These are phyloP conservation scores for Lenwebbia sp. DNA, from an alignment of 345 rosid genomes.

Conservation along the genomic window DNA sequence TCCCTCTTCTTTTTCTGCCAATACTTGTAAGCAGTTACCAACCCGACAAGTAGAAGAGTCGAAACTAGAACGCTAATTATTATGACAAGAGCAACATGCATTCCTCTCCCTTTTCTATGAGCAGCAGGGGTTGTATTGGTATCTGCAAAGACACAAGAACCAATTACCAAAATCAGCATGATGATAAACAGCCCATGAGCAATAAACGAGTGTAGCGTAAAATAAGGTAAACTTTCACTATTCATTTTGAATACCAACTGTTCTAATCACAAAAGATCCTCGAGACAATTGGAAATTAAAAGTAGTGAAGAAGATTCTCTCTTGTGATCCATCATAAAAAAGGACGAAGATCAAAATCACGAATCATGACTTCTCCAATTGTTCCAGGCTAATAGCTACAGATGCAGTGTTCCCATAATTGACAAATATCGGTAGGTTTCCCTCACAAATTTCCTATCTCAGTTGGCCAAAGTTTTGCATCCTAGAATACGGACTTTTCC, in stretches of 20 bases:
- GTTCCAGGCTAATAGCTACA: background rate
- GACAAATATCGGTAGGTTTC: background rate
- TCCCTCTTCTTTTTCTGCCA: slow-evolving; percentile 73
- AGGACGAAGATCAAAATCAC: background rate
- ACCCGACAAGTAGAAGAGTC: slow-evolving; percentile 18
- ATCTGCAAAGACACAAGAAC: slow-evolving; percentile 14
- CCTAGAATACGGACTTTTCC: background rate
- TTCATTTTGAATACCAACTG: background rate
- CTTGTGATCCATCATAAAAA: background rate
- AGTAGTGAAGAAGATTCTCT: background rate
- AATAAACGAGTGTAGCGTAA: background rate
- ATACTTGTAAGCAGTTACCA: slow-evolving; percentile 32
- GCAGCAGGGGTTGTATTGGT: slow-evolving; percentile 6
- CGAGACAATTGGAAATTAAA: background rate
- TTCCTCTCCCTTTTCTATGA: slow-evolving; percentile 9
- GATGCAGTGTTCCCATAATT: background rate
- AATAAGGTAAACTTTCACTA: background rate
- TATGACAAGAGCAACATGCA: slow-evolving; percentile 35
- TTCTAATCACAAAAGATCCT: background rate
- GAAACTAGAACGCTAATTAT: slow-evolving; percentile 26
- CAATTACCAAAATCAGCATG: background rate
- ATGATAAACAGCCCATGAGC: background rate
- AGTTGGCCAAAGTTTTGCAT: background rate
- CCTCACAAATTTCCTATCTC: background rate
- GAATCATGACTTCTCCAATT: background rate